Evolutionary conservation across 352 stramenopile species (phyloP), one percentile per base, ranked within the genome.

Genomic region (Globisporangium middletonii): DNA sequence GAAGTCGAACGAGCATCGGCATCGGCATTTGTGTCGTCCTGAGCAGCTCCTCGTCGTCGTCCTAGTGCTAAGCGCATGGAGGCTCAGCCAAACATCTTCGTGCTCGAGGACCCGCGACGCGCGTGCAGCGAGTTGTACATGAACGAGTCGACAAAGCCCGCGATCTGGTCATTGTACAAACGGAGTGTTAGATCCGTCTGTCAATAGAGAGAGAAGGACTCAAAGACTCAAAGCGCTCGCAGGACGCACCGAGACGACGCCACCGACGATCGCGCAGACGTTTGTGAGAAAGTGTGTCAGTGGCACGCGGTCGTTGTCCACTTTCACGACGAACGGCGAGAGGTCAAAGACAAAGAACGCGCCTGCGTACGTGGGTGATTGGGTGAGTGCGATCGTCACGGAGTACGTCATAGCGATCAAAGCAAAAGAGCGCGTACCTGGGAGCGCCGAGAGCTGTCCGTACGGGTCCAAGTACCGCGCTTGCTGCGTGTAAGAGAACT

Each of bases 401-500:
- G 23, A 23, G 23, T 23, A 23, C 7, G 33, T 38, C 33, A 23
- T 23, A 23, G 23, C 23, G 23, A 23, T 11, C 1, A 1, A n/a
- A 15, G n/a, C 12, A 19, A 16, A 6, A 16, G 15, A 45, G 8
- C 18, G 37, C 41, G 35, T 59, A 84, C 77, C 77, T 53, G 83
- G 83, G 11, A 94, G 77, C 26, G 81, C 83, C 35, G 74, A 73
- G 67, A 94, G 77, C 52, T 83, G 79, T 16, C 81, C 78, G 28
- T 63, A 72, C 4, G 77, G 71, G 41, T 91, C 69, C 65, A 94
- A 58, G 59, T 91, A 94, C 46, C 79, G 81, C 55, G 70, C 59
- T 60, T 94, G 83, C 60, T 92, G 76, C n/a, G 82, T 94, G 68
- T 88, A 86, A 49, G 81, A 86, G 47, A 91, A 92, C 82, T 92